Evolutionary conservation across 2,329 filamentous ascomycete species (phyloP).

Genomic region (Exophiala aquamarina): DNA sequence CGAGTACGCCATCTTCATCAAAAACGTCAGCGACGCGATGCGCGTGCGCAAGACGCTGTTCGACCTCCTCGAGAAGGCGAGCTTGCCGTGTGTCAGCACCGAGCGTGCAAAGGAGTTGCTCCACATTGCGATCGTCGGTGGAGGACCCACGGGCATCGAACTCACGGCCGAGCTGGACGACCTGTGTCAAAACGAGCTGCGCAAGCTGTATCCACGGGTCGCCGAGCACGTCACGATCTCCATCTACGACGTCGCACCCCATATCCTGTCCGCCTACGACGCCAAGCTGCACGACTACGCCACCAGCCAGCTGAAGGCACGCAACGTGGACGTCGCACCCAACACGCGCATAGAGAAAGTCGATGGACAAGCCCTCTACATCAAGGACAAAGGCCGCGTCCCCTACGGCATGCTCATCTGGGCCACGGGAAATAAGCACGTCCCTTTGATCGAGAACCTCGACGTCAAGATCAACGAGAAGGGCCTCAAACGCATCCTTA

Average conservation of each 20-base stretch:
- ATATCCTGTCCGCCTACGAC: conserved; percentile 44
- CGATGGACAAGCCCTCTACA: conserved; percentile 35
- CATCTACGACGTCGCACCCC: conserved; percentile 46
- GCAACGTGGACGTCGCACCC: conserved; percentile 41
- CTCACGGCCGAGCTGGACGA: conserved; percentile 46
- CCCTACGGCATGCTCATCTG: conserved; percentile 41
- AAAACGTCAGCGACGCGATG: conserved; percentile 31
- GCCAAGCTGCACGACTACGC: conserved; percentile 43
- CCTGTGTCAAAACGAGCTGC: conserved; percentile 40
- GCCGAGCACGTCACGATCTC: conserved; percentile 40
- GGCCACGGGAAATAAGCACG: conserved; percentile 40
- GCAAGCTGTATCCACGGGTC: conserved; percentile 41
- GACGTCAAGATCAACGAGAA: conserved; percentile 35
- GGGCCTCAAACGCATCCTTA: conserved; percentile 37
- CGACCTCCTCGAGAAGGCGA: conserved; percentile 37
- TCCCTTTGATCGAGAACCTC: conserved; percentile 35
- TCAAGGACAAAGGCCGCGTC: conserved; percentile 37
- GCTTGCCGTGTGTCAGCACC: conserved; percentile 31
- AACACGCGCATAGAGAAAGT: conserved; percentile 39
- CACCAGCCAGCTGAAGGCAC: conserved; percentile 35
- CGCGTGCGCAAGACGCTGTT: conserved; percentile 24
- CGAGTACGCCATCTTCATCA: conserved; percentile 40
- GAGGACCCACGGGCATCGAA: conserved; percentile 45
- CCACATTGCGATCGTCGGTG: conserved; percentile 42
- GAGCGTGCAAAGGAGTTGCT: conserved; percentile 35